phyloP scores from a whole-genome alignment of 768 basidiomycete genomes.

The Ephemerocybe angulata region DNA sequence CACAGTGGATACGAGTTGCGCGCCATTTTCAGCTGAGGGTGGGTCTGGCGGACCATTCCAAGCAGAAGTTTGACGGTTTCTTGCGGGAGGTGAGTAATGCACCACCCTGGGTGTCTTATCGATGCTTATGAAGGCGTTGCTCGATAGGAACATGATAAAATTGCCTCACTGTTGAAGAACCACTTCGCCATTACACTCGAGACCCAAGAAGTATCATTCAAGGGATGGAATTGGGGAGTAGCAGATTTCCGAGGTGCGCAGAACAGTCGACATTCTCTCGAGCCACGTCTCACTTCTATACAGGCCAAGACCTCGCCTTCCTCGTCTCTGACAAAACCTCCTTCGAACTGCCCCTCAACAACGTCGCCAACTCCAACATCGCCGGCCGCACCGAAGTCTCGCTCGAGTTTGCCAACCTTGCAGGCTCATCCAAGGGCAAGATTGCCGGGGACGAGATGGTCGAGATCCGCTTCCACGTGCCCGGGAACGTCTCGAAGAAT shows the following conservation, averaged over 20 bases:
- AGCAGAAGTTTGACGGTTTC: conserved; percentile 93
- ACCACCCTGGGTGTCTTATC: no score
- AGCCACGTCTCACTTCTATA: conserved; percentile 2
- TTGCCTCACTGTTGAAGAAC: conserved; percentile 78
- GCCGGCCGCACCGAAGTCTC: conserved; percentile 98
- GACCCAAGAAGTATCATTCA: conserved; percentile 79
- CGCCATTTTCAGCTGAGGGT: conserved; percentile 88
- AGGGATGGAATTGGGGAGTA: conserved; percentile 98
- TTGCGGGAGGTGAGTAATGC: conserved; percentile 77
- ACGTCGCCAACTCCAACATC: conserved; percentile 96
- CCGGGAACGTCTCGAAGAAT: conserved; percentile 61
- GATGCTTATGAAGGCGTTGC: neutral
- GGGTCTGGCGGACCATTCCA: conserved; percentile 70
- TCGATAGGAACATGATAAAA: conserved; percentile 83
- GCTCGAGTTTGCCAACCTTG: conserved; percentile 76
- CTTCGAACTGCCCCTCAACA: conserved; percentile 83
- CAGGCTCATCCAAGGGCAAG: conserved; percentile 37
- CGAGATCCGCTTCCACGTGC: conserved; percentile 95
- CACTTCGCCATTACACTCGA: conserved; percentile 86
- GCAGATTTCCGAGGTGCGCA: conserved; percentile 85
- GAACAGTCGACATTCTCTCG: neutral
- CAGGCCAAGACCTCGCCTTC: conserved; percentile 91
- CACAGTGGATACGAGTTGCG: conserved; percentile 89
- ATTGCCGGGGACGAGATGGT: conserved; percentile 78
- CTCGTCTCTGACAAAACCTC: conserved; percentile 81